Evolutionary conservation across 2,329 filamentous ascomycete genomes (phyloP), one percentile per base, ranked within the genome.

Genomic region (Cephalotrichum gorgonifer): DNA sequence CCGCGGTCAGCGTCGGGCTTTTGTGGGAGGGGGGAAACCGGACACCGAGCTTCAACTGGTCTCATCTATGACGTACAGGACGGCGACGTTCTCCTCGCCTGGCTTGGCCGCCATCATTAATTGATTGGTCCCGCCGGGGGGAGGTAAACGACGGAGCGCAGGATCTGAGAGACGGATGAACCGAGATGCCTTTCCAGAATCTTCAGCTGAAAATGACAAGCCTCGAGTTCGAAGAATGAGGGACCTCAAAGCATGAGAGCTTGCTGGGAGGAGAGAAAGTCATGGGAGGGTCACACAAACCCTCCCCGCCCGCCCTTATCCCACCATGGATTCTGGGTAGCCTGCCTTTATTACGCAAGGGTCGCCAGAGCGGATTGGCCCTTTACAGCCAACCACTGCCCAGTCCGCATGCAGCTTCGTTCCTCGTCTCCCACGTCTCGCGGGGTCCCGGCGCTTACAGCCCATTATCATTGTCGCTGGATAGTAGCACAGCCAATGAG

Each of bases 31-130:
- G 35, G 6, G 20, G 33, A 6, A 8, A n/a, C n/a, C n/a, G n/a
- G n/a, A n/a, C n/a, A n/a, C n/a, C 15, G 33, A n/a, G 33, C 33
- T 35, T 35, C 15, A n/a, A 38, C 35, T 22, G 15, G 17, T 17
- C 17, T 22, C 15, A 2, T 22, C 12, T 6, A 6, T n/a, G n/a
- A 22, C 72, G 67, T 57, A 76, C 73, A 76, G 65, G 26, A 71
- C 74, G 43, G 70, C 71, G 48, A 73, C 70, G 51, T 71, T 69
- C 56, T 76, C 73, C 61, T 76, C 73, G 47, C 72, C 73, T 35
- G 66, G 66, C 53, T 64, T 61, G 27, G 65, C 62, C 44, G 72
- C 69, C 73, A 76, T 76, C 12, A 51, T 63, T 44, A 48, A 15
- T n/a, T 8, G 12, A 11, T 20, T n/a, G 8, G n/a, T 20, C 6